A percentile compares a stretch with the other conserved stretches of the same genome.
These are phyloP conservation scores for Nepenthes alata DNA, from an alignment of 179 eudicot genomes.

Conservation along the genomic window DNA sequence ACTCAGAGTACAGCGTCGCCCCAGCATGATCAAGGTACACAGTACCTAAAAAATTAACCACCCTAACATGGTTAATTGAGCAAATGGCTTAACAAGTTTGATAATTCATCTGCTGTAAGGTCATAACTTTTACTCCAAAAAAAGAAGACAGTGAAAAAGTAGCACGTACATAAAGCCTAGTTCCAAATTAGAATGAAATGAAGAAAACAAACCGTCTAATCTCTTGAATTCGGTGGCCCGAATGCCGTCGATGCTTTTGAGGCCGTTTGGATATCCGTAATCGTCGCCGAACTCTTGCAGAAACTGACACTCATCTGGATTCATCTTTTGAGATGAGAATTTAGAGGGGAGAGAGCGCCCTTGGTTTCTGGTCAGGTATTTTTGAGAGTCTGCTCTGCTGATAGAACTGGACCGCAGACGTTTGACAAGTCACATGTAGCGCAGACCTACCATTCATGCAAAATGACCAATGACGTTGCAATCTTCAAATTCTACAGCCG, in stretches of 20 bases:
- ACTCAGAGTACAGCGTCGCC: conserved; percentile 83
- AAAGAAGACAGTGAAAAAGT: too few relatives aligned
- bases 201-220: conserved; percentile 27
- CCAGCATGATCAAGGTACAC: conserved; percentile 98
- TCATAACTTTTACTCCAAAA: too few relatives aligned
- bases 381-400: background rate
- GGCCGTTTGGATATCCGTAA: conserved; percentile 73
- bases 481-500: too few relatives aligned
- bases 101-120: background rate
- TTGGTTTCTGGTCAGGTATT: too few relatives aligned
- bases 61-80: background rate
- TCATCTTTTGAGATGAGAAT: background rate
- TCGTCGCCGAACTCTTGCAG: conserved; percentile 53
- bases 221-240: conserved; percentile 75
- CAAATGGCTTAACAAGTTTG: background rate
- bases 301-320: conserved; percentile 46
- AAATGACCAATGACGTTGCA: too few relatives aligned
- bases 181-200: background rate
- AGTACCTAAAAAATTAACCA: conserved; percentile 27
- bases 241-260: conserved; percentile 51
- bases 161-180: background rate
- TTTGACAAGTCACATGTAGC: too few relatives aligned
- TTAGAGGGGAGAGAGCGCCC: too few relatives aligned
- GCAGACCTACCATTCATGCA: too few relatives aligned
- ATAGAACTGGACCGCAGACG: background rate